Evolutionary conservation across 139 green algal species (phyloP), one percentile per base, ranked within the genome.

Genomic region (Haematococcus lacustris): DNA sequence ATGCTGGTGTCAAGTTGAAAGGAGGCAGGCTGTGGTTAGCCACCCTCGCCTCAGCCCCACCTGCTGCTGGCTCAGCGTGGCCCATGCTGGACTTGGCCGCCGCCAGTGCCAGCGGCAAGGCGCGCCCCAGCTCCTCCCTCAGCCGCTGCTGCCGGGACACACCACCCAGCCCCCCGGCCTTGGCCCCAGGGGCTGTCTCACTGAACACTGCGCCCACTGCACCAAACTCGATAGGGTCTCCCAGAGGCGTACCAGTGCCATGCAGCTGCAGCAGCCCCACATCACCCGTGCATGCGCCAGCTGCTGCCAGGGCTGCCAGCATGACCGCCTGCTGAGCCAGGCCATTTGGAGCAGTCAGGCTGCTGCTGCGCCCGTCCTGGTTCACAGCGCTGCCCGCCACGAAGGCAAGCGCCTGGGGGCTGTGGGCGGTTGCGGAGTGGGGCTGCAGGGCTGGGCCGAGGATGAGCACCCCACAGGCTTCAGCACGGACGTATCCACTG

Each of bases 311-410:
- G 0, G 85, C 88, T 17, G 50, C 37, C 0, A 78, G 76, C 21
- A 95, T 83, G 3, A 92, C 86, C 0, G 78, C 78, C 79, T 96
- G 91, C 76, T 97, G 92, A 34, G 82, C 80, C 1, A 90, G 91
- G 3, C 92, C 92, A 47, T 94, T 96, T 28, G 92, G 92, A 0
- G 92, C 92, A 0, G 92, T 97, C 30, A 97, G 81, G 71, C 85
- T 90, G 82, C 83, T 91, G 68, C 83, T 92, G 41, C 91, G 83
- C 33, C 92, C 92, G 69, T 94, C 92, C 83, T 97, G 92, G 77
- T 94, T 94, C 1, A 91, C 78, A 7, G 78, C 67, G 3, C 71
- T 66, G 32, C 74, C 80, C 13, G 60, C 51, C 2, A 89, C n/a
- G 13, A 85, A 1, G 0, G 83, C 80, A 28, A 86, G 53, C 1